These are phyloP conservation scores for Penstemon eatonii DNA, from an alignment of 257 asterid genomes.

Conservation along the genomic window DNA sequence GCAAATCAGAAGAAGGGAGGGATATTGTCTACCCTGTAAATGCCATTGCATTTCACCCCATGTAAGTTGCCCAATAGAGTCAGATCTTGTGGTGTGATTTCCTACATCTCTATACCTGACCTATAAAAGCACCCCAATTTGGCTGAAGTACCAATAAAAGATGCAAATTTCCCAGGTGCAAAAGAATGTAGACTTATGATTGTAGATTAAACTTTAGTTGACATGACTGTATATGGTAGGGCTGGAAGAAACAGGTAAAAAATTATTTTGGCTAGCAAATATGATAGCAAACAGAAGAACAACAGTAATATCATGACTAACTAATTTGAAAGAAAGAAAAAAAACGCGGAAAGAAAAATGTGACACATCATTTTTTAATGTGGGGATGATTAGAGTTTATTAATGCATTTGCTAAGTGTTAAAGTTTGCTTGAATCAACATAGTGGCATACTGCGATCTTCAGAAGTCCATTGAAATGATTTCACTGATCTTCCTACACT, in stretches of 20 bases:
- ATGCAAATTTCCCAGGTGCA: not conserved
- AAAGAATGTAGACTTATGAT: not conserved
- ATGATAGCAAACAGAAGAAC: not conserved
- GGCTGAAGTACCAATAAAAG: not conserved
- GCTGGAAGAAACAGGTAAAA: not conserved
- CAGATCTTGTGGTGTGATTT: slow-evolving; percentile 2
- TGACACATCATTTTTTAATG: not conserved
- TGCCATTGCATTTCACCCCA: slow-evolving; percentile 91
- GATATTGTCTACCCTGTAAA: slow-evolving; percentile 87
- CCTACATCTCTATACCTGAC: not conserved
- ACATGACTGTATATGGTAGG: not conserved
- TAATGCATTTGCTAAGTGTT: not conserved
- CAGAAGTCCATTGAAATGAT: not conserved
- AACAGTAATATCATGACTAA: not conserved
- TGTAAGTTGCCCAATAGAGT: slow-evolving; percentile 45
- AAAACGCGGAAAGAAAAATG: not conserved
- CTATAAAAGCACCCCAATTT: not conserved
- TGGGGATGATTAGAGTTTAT: not conserved
- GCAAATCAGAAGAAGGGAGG: slow-evolving; percentile 81
- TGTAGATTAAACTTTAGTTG: not conserved
- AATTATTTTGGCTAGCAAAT: not conserved
- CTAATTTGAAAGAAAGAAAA: not conserved
- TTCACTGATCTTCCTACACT: not conserved
- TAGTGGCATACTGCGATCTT: not conserved
- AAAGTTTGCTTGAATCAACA: not conserved